Conservation (phyloP, 2,329 filamentous ascomycete species). For the Colletotrichum sp. region DNA sequence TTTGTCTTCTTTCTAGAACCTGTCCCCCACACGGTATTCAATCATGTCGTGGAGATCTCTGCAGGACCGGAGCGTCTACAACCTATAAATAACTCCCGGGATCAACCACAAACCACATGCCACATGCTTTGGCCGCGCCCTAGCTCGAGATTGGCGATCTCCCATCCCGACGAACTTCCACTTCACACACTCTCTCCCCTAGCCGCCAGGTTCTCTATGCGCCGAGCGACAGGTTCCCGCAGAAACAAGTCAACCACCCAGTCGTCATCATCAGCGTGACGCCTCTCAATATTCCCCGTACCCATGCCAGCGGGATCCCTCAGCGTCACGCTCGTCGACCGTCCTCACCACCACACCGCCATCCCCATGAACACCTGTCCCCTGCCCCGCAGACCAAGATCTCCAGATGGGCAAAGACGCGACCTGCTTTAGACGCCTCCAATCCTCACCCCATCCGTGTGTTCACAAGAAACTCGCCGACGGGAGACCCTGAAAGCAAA, state of each 20-base stretch:
- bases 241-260: not conserved
- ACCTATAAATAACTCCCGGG: conserved; percentile 22
- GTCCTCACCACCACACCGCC: not conserved
- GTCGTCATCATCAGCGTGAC: not conserved
- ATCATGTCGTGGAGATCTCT: not conserved
- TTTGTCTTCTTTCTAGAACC: conserved; percentile 10
- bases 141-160: not conserved
- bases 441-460: conserved; percentile 10
- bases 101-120: not conserved
- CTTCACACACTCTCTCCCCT: not conserved
- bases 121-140: not conserved
- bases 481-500: not conserved
- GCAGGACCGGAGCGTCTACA: not conserved
- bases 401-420: conserved; percentile 6
- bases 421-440: conserved; percentile 3
- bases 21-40: not conserved
- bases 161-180: not conserved
- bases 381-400: not conserved
- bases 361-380: not conserved
- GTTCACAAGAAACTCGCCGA: not conserved
- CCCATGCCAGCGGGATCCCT: not conserved
- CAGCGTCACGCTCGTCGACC: conserved; percentile 14
- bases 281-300: not conserved
- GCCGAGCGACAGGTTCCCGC: conserved; percentile 1
- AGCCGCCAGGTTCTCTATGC: conserved; percentile 1